A percentile compares a stretch with the other conserved stretches of the same genome.
phyloP scores from a whole-genome alignment of 345 rosid species.

The Brassica incana region DNA sequence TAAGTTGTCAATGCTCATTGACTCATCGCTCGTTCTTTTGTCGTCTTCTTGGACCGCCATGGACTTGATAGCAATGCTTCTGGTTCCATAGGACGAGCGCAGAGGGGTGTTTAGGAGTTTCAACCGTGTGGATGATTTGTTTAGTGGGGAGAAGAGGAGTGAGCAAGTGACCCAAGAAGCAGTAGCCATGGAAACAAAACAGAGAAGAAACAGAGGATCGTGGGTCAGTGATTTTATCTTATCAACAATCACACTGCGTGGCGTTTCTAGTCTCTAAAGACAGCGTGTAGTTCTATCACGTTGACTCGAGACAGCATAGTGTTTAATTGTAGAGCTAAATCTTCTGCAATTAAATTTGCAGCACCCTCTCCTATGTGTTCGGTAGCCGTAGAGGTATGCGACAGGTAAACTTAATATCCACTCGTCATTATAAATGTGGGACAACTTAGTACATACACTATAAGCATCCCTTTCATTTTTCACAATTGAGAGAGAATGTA shows the following conservation, averaged over 20 bases:
- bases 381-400: not conserved
- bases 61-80: constrained; percentile 41
- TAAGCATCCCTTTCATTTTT: not conserved
- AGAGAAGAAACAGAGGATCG: not conserved
- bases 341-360: no score
- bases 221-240: constrained; percentile 4
- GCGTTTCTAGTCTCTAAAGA: not conserved
- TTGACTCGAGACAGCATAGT: not conserved
- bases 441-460: not conserved
- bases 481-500: not conserved
- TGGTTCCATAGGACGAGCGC: constrained; percentile 28
- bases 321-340: not conserved
- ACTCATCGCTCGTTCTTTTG: constrained; percentile 39
- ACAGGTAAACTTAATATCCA: not conserved
- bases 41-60: constrained; percentile 39
- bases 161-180: constrained; percentile 43
- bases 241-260: constrained; percentile 15
- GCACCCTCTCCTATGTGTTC: not conserved
- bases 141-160: constrained; percentile 32
- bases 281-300: not conserved
- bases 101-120: constrained; percentile 12
- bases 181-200: constrained; percentile 34
- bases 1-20: constrained; percentile 76
- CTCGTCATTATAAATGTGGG: not conserved
- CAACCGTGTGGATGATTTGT: constrained; percentile 31